Evolutionary conservation across 768 basidiomycete genomes (phyloP).

Genomic region (Hortiboletus flavorubellus): DNA sequence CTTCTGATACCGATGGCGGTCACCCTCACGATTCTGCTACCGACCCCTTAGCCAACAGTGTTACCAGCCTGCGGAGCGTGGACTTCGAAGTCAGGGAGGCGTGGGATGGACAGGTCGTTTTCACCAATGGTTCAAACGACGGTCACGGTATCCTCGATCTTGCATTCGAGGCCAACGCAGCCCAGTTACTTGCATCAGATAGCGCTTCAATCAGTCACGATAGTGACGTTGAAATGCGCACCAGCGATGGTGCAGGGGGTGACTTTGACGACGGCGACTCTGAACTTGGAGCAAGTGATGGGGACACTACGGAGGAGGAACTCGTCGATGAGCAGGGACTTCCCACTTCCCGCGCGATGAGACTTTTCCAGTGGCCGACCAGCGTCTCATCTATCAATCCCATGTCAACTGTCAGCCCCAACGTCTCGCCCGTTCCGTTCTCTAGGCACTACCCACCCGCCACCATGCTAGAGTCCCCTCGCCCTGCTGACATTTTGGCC

Average conservation of each 20-base stretch:
- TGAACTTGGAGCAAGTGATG: slow-evolving; percentile 53
- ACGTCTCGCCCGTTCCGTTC: slow-evolving; percentile 42
- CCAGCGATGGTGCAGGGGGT: slow-evolving; percentile 30
- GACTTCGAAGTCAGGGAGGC: slow-evolving; percentile 64
- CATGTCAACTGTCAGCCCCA: slow-evolving; percentile 66
- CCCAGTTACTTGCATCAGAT: slow-evolving; percentile 48
- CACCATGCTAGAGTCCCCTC: slow-evolving; percentile 41
- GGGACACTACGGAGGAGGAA: slow-evolving; percentile 82
- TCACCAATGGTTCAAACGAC: slow-evolving; percentile 61
- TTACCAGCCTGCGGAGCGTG: slow-evolving; percentile 35
- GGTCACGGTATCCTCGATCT: slow-evolving; percentile 53
- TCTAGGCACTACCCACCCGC: slow-evolving; percentile 31
- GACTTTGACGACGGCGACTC: slow-evolving; percentile 44
- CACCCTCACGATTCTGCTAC: slow-evolving; percentile 38
- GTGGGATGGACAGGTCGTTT: slow-evolving; percentile 75
- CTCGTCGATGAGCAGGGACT: slow-evolving; percentile 73
- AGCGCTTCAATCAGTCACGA: slow-evolving; percentile 47
- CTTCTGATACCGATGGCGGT: slow-evolving; percentile 43
- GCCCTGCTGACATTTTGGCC: slow-evolving; percentile 66
- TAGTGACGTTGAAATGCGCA: slow-evolving; percentile 49
- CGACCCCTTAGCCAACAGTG: slow-evolving; percentile 23
- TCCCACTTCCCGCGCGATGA: slow-evolving; percentile 74
- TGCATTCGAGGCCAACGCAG: slow-evolving; percentile 65
- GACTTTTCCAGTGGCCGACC: slow-evolving; percentile 64
- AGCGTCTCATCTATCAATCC: slow-evolving; percentile 66